phyloP scores from a whole-genome alignment of 106 monocot genomes.

The Vanilla planifolia region DNA sequence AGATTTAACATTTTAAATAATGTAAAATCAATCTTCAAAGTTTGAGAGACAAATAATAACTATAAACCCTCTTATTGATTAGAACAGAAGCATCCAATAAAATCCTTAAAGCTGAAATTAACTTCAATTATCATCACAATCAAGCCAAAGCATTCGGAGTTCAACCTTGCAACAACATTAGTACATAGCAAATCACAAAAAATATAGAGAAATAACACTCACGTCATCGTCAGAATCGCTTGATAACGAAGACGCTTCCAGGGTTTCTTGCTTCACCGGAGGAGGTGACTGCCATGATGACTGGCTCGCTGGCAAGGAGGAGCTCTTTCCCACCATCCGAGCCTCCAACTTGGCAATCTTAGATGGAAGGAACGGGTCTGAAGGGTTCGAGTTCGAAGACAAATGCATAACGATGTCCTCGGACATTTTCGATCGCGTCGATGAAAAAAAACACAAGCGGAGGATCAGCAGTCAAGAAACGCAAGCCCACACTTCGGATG shows the following conservation, averaged over 20 bases:
- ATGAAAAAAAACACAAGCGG: not conserved
- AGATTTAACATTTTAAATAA: no score
- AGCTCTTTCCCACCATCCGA: conserved; percentile 84
- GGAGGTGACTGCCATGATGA: conserved; percentile 21
- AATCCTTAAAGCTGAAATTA: no score
- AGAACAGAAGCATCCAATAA: no score
- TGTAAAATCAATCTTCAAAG: no score
- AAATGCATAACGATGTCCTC: conserved; percentile 87
- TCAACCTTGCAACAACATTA: not conserved
- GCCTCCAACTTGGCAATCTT: conserved; percentile 98
- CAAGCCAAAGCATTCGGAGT: not conserved
- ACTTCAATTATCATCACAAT: not conserved
- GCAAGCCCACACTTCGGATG: not conserved
- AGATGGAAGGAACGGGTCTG: conserved; percentile 63
- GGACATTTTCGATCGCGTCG: conserved; percentile 38
- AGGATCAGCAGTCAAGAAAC: not conserved
- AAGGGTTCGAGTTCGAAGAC: conserved; percentile 89
- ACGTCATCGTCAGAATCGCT: conserved; percentile 96
- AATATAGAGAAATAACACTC: conserved; percentile 18
- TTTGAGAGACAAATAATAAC: no score
- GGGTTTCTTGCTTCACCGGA: conserved; percentile 21
- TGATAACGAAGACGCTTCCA: conserved; percentile 45
- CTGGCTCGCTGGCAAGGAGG: conserved; percentile 33
- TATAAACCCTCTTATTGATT: no score
- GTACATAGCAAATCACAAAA: not conserved